Evolutionary conservation across 2,329 filamentous ascomycete species (phyloP), one percentile per base, ranked within the genome.

Genomic region (Fusarium tanahbumbuense): DNA sequence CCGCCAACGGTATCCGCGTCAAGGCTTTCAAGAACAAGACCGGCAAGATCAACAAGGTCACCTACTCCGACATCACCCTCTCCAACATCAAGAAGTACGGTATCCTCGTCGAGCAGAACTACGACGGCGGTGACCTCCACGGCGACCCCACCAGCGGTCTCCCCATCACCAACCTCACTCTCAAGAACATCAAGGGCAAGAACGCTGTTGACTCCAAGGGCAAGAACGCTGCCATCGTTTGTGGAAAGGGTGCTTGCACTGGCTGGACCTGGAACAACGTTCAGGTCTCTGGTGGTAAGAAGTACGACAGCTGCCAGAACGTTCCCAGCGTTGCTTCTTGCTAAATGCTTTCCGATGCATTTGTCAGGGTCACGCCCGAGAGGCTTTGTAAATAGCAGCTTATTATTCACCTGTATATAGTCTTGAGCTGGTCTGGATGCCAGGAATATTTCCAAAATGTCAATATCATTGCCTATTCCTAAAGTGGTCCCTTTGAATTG

Each of bases 231-330:
- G 86, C 86, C 66, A 85, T 89, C 63, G 82, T 87, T 11, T 89
- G 87, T 60, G 87, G 83, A 13, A 78, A 77, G 52, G 65, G 60
- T 2, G 74, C 74, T 3, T 86, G 84, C 25, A 79, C 80, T 25
- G 77, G 81, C 75, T 89, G 86, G 84, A 84, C 81, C 15, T 88
- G 85, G 84, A 79, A 73, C n/a, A 81, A 78, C 47, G 82, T 86
- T 48, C 73, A 68, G 28, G 79, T 88, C 45, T 84, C 83, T 22
- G 87, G 87, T 44, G 87, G 87, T 46, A 81, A 83, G 73, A 81
- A 67, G 55, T 77, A 76, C 20, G 60, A 58, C 22, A 73, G 68
- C 56, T 78, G 77, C 75, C 44, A 73, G 64, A 75, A 74, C 30
- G 70, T 78, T n/a, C 77, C 77, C 10, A 66, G 70, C n/a, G 66